Percentiles rank a stretch among this genome's conserved stretches.
These are phyloP conservation scores for Poa annua DNA, from an alignment of 176 grass and related monocot genomes.

Conservation along the genomic window DNA sequence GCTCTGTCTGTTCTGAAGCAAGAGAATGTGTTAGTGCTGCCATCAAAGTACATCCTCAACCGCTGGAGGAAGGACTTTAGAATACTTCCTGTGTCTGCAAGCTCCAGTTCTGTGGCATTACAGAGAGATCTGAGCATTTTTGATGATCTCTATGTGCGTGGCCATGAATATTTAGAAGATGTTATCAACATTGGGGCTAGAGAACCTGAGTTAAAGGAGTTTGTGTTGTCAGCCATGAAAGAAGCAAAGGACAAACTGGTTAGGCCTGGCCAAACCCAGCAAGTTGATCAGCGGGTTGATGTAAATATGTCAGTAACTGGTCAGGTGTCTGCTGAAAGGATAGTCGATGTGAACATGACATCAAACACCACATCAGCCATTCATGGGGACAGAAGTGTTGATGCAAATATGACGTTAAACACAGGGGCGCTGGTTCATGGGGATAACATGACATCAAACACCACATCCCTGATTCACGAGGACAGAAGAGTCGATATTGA, in stretches of 20 bases:
- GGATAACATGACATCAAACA: slow-evolving; percentile 44
- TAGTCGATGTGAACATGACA: slow-evolving; percentile 61
- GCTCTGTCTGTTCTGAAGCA: slow-evolving; percentile 81
- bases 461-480: slow-evolving; percentile 37
- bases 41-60: slow-evolving; percentile 77
- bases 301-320: slow-evolving; percentile 58
- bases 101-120: slow-evolving; percentile 28
- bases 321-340: slow-evolving; percentile 37
- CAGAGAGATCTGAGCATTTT: slow-evolving; percentile 53
- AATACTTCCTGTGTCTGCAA: slow-evolving; percentile 52
- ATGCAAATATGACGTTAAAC: slow-evolving; percentile 40
- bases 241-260: slow-evolving; percentile 74
- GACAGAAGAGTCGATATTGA: slow-evolving; percentile 53
- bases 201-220: slow-evolving; percentile 86
- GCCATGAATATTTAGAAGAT: slow-evolving; percentile 76
- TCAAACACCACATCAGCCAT: slow-evolving; percentile 47
- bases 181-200: slow-evolving; percentile 71
- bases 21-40: slow-evolving; percentile 77
- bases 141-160: slow-evolving; percentile 62
- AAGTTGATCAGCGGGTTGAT: slow-evolving; percentile 51
- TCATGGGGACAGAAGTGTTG: slow-evolving; percentile 52
- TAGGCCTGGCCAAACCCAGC: slow-evolving; percentile 40
- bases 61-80: slow-evolving; percentile 96
- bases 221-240: slow-evolving; percentile 74
- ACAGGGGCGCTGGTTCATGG: slow-evolving; percentile 42